These are phyloP conservation scores for Phaeotremella fagi DNA, from an alignment of 768 basidiomycete genomes.

Conservation along the genomic window DNA sequence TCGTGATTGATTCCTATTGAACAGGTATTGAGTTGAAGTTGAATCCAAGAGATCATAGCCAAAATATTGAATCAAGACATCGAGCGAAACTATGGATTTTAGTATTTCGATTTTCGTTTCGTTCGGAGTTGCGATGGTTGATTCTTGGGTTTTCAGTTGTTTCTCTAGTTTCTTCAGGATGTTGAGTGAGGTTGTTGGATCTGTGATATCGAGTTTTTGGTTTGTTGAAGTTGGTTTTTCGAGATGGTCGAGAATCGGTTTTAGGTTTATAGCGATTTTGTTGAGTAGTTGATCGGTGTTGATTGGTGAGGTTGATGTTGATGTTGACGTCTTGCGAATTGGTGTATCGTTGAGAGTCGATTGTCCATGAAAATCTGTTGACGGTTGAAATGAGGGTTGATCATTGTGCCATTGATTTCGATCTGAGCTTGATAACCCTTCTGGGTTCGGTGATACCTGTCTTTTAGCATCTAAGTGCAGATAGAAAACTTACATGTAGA, in stretches of 20 bases:
- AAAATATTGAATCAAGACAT: neutral
- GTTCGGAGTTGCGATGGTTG: neutral
- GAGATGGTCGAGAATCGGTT: neutral
- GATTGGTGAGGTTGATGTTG: conserved; percentile 1
- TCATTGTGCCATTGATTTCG: too few species aligned
- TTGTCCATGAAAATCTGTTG: too few species aligned
- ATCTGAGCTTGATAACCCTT: neutral
- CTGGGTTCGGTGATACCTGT: too few species aligned
- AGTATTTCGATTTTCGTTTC: neutral
- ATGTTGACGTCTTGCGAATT: conserved; percentile 4
- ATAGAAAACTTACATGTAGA: neutral
- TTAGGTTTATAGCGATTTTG: neutral
- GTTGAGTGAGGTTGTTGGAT: neutral
- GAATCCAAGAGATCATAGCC: too few species aligned
- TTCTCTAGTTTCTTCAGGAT: neutral
- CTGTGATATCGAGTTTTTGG: neutral
- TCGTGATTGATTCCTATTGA: neutral
- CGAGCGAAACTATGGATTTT: neutral
- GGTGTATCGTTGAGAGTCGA: too few species aligned
- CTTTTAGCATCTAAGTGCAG: neutral
- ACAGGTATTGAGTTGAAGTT: too few species aligned
- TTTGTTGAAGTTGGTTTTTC: neutral
- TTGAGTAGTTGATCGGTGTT: neutral
- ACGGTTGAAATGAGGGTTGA: too few species aligned
- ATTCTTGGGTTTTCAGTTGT: neutral